Conservation (phyloP, 2,329 filamentous ascomycete species). For the Harringtonia lauricola region DNA sequence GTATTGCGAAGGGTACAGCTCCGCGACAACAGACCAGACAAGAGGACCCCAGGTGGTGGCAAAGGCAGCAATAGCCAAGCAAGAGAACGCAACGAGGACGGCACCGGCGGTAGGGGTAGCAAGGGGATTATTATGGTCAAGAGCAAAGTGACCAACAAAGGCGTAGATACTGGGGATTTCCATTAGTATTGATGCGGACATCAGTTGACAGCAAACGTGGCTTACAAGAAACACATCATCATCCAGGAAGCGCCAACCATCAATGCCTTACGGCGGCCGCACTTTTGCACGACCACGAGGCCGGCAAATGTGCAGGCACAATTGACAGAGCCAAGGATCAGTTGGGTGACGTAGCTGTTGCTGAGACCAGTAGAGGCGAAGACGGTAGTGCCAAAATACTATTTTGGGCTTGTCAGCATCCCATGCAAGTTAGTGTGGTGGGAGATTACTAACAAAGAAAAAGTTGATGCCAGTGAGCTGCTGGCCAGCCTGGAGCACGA, state of each 20-base stretch:
- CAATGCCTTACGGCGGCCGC: constrained; percentile 51
- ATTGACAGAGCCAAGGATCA: constrained; percentile 56
- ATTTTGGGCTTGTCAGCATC: no score
- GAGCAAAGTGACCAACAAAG: constrained; percentile 42
- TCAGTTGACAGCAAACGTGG: no score
- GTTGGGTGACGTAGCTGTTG: constrained; percentile 44
- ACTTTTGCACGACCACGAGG: constrained; percentile 50
- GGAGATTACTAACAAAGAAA: no score
- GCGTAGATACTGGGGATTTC: no score
- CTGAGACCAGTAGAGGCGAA: constrained; percentile 43
- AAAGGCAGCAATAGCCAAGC: constrained; percentile 67
- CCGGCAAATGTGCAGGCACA: constrained; percentile 52
- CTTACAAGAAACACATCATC: constrained; percentile 29
- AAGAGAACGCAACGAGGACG: constrained; percentile 38
- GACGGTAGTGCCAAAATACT: constrained; percentile 51
- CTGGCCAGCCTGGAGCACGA: constrained; percentile 54
- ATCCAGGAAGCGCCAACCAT: constrained; percentile 57
- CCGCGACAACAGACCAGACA: constrained; percentile 42
- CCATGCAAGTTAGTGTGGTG: no score
- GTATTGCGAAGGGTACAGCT: constrained; percentile 51
- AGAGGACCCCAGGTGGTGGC: constrained; percentile 56
- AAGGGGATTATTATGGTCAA: constrained; percentile 36
- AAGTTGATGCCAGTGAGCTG: constrained; percentile 50
- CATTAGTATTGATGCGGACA: no score
- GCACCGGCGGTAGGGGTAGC: constrained; percentile 43